Evolutionary conservation across 495 filamentous ascomycete species (phyloP).

Genomic region (Bacidia rubella): DNA sequence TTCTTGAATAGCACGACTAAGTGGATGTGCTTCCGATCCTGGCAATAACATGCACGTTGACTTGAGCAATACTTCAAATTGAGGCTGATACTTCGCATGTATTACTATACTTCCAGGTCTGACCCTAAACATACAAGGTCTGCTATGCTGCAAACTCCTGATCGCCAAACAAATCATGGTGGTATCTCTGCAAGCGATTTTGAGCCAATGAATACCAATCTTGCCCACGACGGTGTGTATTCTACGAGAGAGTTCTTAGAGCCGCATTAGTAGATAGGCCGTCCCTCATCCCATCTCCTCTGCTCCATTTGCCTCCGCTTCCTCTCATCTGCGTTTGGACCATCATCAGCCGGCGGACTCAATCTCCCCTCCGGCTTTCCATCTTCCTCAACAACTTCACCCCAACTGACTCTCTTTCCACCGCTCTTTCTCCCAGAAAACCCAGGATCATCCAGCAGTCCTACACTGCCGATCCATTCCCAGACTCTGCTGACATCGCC

Average conservation of each 20-base stretch:
- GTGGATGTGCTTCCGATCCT: too few relatives aligned
- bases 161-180: background rate
- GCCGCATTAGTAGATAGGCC: slow-evolving; percentile 43
- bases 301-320: slow-evolving; percentile 19
- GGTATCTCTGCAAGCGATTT: background rate
- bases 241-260: background rate
- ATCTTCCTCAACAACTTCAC: slow-evolving; percentile 34
- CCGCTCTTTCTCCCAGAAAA: slow-evolving; percentile 14
- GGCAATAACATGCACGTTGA: too few relatives aligned
- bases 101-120: background rate
- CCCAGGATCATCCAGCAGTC: slow-evolving; percentile 26
- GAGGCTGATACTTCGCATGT: too few relatives aligned
- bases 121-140: background rate
- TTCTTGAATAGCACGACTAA: too few relatives aligned
- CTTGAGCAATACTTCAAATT: too few relatives aligned
- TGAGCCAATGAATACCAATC: too few relatives aligned
- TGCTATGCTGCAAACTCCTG: background rate
- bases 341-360: slow-evolving; percentile 20
- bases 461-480: slow-evolving; percentile 79
- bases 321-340: slow-evolving; percentile 11
- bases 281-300: slow-evolving; percentile 48
- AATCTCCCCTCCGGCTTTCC: slow-evolving; percentile 82
- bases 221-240: too few relatives aligned
- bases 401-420: slow-evolving; percentile 23
- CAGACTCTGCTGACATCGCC: slow-evolving; percentile 83